Evolutionary conservation across 1,284 basidiomycete genomes (phyloP), one percentile per base, ranked within the genome.

Genomic region (Leccinum griseonigrum): DNA sequence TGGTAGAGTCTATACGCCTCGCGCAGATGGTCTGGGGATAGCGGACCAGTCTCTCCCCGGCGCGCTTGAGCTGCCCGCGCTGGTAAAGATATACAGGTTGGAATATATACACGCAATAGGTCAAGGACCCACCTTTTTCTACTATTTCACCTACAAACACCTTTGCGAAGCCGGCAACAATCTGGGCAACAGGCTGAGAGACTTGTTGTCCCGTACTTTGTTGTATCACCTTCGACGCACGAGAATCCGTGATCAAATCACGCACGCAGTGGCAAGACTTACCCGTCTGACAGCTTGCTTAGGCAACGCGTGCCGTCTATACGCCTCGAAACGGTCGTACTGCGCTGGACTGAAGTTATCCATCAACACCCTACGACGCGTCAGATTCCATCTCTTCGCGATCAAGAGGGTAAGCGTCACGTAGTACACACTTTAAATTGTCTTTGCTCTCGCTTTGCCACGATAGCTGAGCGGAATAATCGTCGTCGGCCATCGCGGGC

Each of bases 91-190:
- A 32, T n/a, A 9, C 3, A 11, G n/a, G 18, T 54, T 56, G 53
- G 34, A 29, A 14, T 8, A 31, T n/a, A 13, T 1, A 2, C 2
- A 31, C n/a, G 4, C 3, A 50, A 5, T 11, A 26, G 9, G 58
- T 34, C 57, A 22, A 54, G 3, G 13, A 7, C 78, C 57, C 59
- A 91, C 92, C 92, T 78, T 90, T 90, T 74, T 96, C 94, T 22
- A 95, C 85, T 5, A 96, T 92, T 74, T 96, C 94, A 2, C 94
- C 94, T 9, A 97, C 92, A 68, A 97, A 97, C 2, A 96, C 92
- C 72, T 97, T 97, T 18, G 85, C 84, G 60, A 96, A 92, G 69
- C 94, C 94, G 7, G 93, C 91, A 0, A 95, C 88, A 38, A 95
- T 87, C 69, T 95, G 92, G 1, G 93, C 89, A 1, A 96, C 90